Conservation (phyloP, 2,329 filamentous ascomycete species). For the Paecilomyces dactylethromorphus region DNA sequence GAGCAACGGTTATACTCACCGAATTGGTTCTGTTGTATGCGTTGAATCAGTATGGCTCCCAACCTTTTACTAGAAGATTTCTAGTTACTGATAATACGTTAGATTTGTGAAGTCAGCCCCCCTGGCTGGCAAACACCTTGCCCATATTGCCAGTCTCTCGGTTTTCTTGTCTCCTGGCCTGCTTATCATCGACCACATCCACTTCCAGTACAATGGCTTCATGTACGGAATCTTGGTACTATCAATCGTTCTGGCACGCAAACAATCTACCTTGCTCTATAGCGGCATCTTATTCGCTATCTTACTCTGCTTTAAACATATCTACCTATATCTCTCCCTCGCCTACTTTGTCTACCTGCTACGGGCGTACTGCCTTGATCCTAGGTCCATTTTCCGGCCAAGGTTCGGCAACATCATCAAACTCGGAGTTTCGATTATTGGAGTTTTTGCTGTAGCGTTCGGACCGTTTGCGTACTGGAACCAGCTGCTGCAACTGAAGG, state of each 20-base stretch:
- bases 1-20: slow-evolving; percentile 75
- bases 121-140: slow-evolving; percentile 59
- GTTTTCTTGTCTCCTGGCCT: slow-evolving; percentile 87
- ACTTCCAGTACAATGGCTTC: slow-evolving; percentile 98
- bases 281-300: slow-evolving; percentile 80
- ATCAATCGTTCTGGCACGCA: slow-evolving; percentile 76
- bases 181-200: slow-evolving; percentile 95
- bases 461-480: slow-evolving; percentile 78
- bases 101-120: slow-evolving; percentile 72
- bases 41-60: slow-evolving; percentile 58
- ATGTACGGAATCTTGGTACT: slow-evolving; percentile 86
- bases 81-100: not conserved
- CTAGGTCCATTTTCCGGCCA: slow-evolving; percentile 68
- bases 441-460: slow-evolving; percentile 73
- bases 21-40: slow-evolving; percentile 81
- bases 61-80: not conserved
- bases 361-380: slow-evolving; percentile 79
- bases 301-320: slow-evolving; percentile 92
- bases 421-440: slow-evolving; percentile 65
- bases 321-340: slow-evolving; percentile 91
- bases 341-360: slow-evolving; percentile 93
- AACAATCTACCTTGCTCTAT: slow-evolving; percentile 64
- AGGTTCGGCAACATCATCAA: slow-evolving; percentile 75
- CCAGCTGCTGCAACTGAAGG: slow-evolving; percentile 77
- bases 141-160: slow-evolving; percentile 81